Conservation (phyloP, 768 basidiomycete species). For the Crassisporium funariophilum region DNA sequence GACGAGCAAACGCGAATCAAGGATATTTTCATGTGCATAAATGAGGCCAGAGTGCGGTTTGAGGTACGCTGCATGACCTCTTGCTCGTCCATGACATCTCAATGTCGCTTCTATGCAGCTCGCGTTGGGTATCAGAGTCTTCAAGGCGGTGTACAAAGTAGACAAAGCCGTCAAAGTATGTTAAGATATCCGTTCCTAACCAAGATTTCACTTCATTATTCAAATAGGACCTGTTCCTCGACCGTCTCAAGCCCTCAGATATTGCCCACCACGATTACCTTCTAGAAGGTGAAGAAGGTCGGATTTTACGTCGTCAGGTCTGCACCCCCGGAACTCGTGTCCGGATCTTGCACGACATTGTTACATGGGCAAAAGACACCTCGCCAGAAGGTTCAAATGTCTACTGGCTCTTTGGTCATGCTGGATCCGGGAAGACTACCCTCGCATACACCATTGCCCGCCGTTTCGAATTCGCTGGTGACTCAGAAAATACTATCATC, state of each 20-base stretch:
- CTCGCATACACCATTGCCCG: conserved; percentile 26
- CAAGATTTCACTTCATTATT: neutral
- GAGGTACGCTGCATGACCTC: conserved; percentile 10
- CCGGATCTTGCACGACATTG: conserved; percentile 19
- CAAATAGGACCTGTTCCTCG: conserved; percentile 8
- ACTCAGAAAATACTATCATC: conserved; percentile 9
- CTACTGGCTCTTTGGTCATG: conserved; percentile 22
- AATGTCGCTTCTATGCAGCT: conserved; percentile 11
- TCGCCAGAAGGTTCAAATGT: conserved; percentile 14
- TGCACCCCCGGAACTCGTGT: conserved; percentile 30
- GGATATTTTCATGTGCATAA: conserved; percentile 17
- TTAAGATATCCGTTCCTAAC: neutral
- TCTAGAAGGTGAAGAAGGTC: conserved; percentile 7
- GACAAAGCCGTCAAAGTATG: conserved; percentile 8
- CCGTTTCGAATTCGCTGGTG: conserved; percentile 11
- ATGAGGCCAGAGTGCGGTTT: conserved; percentile 15
- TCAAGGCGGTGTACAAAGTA: conserved; percentile 11
- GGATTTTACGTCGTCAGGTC: conserved; percentile 10
- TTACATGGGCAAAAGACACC: conserved; percentile 24
- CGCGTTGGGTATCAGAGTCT: conserved; percentile 6
- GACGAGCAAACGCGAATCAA: conserved; percentile 13
- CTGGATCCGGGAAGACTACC: conserved; percentile 26
- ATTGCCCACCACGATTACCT: conserved; percentile 13
- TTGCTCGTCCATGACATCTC: neutral
- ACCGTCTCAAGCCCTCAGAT: conserved; percentile 13